These are phyloP conservation scores for Trametes versicolor DNA, from an alignment of 1,284 basidiomycete genomes.

Conservation along the genomic window DNA sequence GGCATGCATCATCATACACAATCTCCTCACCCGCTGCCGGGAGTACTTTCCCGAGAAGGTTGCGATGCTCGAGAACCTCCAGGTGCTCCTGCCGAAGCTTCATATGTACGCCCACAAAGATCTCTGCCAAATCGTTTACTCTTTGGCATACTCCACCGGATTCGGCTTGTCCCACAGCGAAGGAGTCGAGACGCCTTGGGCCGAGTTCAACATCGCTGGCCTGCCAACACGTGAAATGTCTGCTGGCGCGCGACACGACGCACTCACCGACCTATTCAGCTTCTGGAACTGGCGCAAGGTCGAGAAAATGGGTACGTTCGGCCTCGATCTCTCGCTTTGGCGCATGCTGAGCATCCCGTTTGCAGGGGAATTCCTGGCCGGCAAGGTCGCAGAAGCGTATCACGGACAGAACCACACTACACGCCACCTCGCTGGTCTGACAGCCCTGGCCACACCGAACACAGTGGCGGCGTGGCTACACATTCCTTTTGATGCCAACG, in stretches of 20 bases:
- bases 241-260: conserved; percentile 9
- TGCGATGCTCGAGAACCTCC: neutral
- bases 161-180: conserved; percentile 13
- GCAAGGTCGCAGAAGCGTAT: neutral
- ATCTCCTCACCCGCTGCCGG: neutral
- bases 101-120: conserved; percentile 14
- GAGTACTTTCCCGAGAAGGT: neutral
- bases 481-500: neutral
- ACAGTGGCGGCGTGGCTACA: neutral
- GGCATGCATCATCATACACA: neutral
- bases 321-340: neutral
- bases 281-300: conserved; percentile 10
- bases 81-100: conserved; percentile 4
- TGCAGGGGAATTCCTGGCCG: neutral
- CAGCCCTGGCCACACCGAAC: neutral
- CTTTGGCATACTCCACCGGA: conserved; percentile 2
- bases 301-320: neutral
- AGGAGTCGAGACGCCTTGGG: conserved; percentile 11
- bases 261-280: neutral
- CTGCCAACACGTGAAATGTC: conserved; percentile 13
- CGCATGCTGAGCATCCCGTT: neutral
- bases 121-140: conserved; percentile 11
- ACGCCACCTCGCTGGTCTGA: neutral
- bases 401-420: neutral
- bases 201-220: conserved; percentile 7